Base-by-base conservation (phyloP, 352 stramenopile species). In the Aphanomyces cochlioides region DNA sequence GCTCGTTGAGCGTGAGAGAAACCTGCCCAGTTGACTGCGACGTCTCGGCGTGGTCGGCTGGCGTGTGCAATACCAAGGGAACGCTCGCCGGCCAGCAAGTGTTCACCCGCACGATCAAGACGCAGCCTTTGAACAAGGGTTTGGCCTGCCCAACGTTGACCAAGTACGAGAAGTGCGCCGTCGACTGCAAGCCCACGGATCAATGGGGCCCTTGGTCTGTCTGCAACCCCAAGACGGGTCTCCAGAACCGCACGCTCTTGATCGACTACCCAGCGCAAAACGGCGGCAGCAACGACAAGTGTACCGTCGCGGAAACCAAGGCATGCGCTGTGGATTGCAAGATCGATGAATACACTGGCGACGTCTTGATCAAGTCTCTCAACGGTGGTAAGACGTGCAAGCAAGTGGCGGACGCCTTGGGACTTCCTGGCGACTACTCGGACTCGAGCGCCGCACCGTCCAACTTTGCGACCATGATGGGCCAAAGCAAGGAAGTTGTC, bases 181-280 rank as follows among this genome's bases (percentile, higher is more conserved):
- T 67, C 19, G 41, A 67, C 43, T 67, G 59, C 59, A 67, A 56
- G 43, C 59, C 59, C 5, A 50, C 38, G 13, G 43, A 67, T 36
- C 47, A 48, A 45, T 67, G 59, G 59, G 41, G 39, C 19, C 12
- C 39, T 10, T 67, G 59, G 59, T 28, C 17, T 34, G 17, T 57
- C 19, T 67, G 59, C 59, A 48, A 56, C 10, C 15, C 21, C 17
- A 38, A n/a, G 41, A 39, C 21, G 10, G 59, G 59, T n/a, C 37
- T 67, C 12, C 28, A 21, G 59, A 48, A 19, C n/a, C 59, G 59
- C 41, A 56, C 38, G 15, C 17, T 67, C 19, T 7, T 34, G 15
- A 56, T 67, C 43, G 43, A 67, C 19, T 67, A 67, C 59, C 59
- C 59, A 5, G 59, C 59, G 19, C 59, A 67, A 36, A 48, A 67